These are phyloP conservation scores for Fraxinus floribunda DNA, from an alignment of 305 asterid species.

Conservation along the genomic window DNA sequence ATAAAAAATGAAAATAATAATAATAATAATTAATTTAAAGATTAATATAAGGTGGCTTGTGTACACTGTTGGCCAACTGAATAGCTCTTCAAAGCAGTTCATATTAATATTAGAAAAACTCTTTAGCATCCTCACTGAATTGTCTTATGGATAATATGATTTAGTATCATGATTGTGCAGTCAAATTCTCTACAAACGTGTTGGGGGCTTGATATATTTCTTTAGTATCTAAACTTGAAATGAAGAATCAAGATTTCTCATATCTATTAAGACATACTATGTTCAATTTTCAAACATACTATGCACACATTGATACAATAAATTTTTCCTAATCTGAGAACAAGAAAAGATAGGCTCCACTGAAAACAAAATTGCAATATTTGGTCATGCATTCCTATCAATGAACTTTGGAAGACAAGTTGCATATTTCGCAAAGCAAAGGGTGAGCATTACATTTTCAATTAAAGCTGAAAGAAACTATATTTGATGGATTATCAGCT, in stretches of 20 bases:
- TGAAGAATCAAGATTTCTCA: not conserved
- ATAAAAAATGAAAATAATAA: no score
- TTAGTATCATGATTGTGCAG: not conserved
- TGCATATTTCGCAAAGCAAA: not conserved
- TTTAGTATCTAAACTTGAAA: not conserved
- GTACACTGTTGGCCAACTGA: not conserved
- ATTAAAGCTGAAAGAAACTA: not conserved
- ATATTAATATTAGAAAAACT: not conserved
- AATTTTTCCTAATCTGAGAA: not conserved
- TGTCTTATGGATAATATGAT: not conserved
- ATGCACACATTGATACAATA: not conserved
- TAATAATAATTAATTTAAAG: not conserved
- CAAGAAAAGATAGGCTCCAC: not conserved
- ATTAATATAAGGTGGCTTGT: not conserved
- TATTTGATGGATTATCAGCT: not conserved
- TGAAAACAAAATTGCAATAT: not conserved
- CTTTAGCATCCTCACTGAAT: not conserved
- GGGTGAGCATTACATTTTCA: not conserved
- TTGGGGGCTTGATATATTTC: not conserved
- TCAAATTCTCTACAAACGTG: not conserved
- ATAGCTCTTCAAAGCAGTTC: not conserved
- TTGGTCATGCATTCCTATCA: not conserved
- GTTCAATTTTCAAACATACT: not conserved
- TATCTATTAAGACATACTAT: not conserved
- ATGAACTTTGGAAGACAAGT: not conserved